phyloP scores from a whole-genome alignment of 768 basidiomycete species.

The Boletus edulis region DNA sequence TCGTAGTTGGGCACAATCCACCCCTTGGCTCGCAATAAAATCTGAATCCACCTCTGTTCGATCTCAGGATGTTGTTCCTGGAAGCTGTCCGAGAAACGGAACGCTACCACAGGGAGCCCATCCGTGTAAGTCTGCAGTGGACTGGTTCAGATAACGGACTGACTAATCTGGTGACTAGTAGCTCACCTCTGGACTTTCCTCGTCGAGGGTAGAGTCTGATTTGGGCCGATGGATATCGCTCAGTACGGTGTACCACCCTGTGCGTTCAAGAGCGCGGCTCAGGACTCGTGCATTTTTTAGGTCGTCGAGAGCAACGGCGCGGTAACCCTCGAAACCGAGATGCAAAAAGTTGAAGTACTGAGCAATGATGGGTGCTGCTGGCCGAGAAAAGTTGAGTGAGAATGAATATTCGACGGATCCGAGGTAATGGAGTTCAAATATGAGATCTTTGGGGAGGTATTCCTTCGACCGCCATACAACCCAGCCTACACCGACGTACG shows the following conservation, averaged over 20 bases:
- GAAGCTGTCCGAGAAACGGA: constrained; percentile 56
- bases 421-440: constrained; percentile 58
- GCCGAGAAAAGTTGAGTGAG: constrained; percentile 60
- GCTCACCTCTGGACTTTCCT: constrained; percentile 56
- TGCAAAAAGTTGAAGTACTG: constrained; percentile 66
- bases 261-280: constrained; percentile 58
- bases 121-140: constrained; percentile 41
- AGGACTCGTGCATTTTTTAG: constrained; percentile 64
- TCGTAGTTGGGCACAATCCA: constrained; percentile 66
- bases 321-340: constrained; percentile 56
- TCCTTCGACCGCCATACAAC: constrained; percentile 58
- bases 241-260: constrained; percentile 49
- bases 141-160: neutral
- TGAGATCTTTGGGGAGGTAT: constrained; percentile 64
- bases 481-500: constrained; percentile 62
- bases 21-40: constrained; percentile 43
- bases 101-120: constrained; percentile 52
- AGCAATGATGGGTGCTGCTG: constrained; percentile 58
- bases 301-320: constrained; percentile 44
- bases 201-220: constrained; percentile 35
- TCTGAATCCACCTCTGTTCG: constrained; percentile 59
- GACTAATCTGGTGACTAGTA: constrained; percentile 1
- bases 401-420: constrained; percentile 72
- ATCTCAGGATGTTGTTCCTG: constrained; percentile 50
- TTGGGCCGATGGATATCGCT: constrained; percentile 54